Evolutionary conservation across 192 early-diverging fungal species (phyloP).

Genomic region (Backusella tuberculispora): DNA sequence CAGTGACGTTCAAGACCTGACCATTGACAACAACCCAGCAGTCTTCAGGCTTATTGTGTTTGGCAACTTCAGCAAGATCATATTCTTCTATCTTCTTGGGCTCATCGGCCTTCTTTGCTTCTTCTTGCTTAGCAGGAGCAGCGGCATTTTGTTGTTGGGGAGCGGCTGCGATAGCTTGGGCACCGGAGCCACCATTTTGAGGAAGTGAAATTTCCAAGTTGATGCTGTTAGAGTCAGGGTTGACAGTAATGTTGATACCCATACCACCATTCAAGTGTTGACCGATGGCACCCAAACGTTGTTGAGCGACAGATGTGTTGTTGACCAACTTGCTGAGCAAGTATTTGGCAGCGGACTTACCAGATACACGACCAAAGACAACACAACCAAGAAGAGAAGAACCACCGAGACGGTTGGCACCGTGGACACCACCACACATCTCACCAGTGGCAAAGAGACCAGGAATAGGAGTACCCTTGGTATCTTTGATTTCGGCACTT

Average conservation of each 20-base stretch:
- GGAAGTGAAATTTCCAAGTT: conserved; percentile 59
- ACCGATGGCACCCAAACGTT: conserved; percentile 69
- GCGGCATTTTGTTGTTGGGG: conserved; percentile 32
- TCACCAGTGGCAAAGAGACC: conserved; percentile 93
- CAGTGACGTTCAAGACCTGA: conserved; percentile 76
- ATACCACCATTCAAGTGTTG: conserved; percentile 67
- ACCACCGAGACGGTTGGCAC: conserved; percentile 95
- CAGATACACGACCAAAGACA: conserved; percentile 94
- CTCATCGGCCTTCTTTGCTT: conserved; percentile 38
- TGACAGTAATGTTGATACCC: conserved; percentile 65
- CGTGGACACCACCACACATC: conserved; percentile 95
- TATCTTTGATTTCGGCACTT: conserved; percentile 61
- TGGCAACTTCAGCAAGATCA: conserved; percentile 78
- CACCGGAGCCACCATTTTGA: conserved; percentile 29
- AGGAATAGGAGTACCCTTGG: conserved; percentile 62
- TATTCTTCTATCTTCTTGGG: conserved; percentile 52
- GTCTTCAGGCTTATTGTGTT: conserved; percentile 81
- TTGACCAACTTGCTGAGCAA: conserved; percentile 49
- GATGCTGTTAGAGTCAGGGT: conserved; percentile 51
- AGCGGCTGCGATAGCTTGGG: conserved; percentile 21
- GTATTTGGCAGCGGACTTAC: conserved; percentile 67
- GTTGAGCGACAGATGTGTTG: conserved; percentile 51
- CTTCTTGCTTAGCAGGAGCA: conserved; percentile 45
- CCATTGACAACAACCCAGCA: conserved; percentile 90
- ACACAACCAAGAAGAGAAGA: conserved; percentile 94